Base-by-base conservation (phyloP, 371 early-diverging fungal species). In the Blakeslea trispora region DNA sequence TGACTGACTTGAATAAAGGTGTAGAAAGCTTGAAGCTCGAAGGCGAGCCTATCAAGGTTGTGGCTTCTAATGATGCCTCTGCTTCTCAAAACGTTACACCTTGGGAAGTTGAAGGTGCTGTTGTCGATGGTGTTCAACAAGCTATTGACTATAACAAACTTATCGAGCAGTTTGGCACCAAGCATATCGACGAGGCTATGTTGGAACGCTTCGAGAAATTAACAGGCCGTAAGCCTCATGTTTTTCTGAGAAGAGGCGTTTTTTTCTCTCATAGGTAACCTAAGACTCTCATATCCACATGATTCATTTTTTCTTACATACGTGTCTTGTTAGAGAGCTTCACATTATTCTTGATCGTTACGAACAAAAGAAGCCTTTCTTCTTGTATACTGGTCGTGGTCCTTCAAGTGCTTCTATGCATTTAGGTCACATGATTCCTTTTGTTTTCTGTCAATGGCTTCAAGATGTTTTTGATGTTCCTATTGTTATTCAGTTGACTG, bases 381-480 rank as follows among this genome's bases (percentile, higher is more conserved):
- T 88, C 74, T 78, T 99, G 50, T 99, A 99, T 81, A 99, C 99
- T 18, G 99, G 99, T n/a, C 93, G 99, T 65, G 99, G 99, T 14
- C 99, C 99, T 22, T 92, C 94, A 50, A 88, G 91, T 58, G 91
- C 87, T 39, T 89, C 90, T 71, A 99, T 99, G 99, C 99, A 99
- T 69, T 74, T 99, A 41, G 99, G 99, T 13, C 99, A 99, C 72
- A 91, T 98, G 89, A 80, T 99, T 50, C 99, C 99, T 24, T 99
- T 99, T 77, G 63, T 97, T 35, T 95, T 99, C 62, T 98, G 99
- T 87, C 94, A 98, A 66, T 98, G 93, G 87, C 75, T 99, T 37
- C 99, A 99, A 75, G 97, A 99, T 18, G 91, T 93, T 15, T 99
- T 99, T 81, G 88, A 96, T 67, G 93, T 91, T 10, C 96, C 95